Evolutionary conservation across 129 eudicot species (phyloP), one percentile per base, ranked within the genome.

Genomic region (Ambrosia trifida): DNA sequence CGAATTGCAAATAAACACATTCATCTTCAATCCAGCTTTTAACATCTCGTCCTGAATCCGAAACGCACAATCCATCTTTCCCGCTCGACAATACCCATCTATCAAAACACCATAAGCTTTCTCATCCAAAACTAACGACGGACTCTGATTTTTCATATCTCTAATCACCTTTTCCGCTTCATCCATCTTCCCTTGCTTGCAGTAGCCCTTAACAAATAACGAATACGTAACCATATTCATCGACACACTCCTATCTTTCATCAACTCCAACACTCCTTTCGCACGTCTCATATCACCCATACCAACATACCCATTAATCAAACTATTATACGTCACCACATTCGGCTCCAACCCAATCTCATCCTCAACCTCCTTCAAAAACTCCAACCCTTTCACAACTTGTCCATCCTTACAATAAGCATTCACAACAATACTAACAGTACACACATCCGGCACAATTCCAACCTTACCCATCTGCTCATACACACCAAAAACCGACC

Each of bases 401-500:
- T 74, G 78, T 7, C 89, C 96, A 72, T 74, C 86, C 68, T 84
- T 89, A 75, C 98, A 94, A 72, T 83, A 89, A 2, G 96, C 98
- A 75, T 87, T 86, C 18, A 89, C 96, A 60, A 90, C 58, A 16
- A 94, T 94, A 12, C 87, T 83, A 85, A 86, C 84, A 41, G 83
- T 89, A 73, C 75, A 89, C 45, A 94, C 93, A 85, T 94, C 96
- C 11, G 96, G 93, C 45, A 70, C 72, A 72, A 94, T 38, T 61
- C 96, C 93, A 11, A 82, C 52, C 64, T 75, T 79, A 8, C 36
- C 69, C 85, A 94, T 85, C 74, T 94, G 96, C 61, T 82, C 89
- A 79, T 80, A 94, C 64, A 89, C 93, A 54, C 72, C 83, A 43
- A 72, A 74, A 69, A 76, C 95, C 10, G 59, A 53, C 44, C 60